A percentile compares a stretch with the other conserved stretches of the same genome.
Conservation (phyloP, 73 alveolate species). For the Blepharisma japonicum region DNA sequence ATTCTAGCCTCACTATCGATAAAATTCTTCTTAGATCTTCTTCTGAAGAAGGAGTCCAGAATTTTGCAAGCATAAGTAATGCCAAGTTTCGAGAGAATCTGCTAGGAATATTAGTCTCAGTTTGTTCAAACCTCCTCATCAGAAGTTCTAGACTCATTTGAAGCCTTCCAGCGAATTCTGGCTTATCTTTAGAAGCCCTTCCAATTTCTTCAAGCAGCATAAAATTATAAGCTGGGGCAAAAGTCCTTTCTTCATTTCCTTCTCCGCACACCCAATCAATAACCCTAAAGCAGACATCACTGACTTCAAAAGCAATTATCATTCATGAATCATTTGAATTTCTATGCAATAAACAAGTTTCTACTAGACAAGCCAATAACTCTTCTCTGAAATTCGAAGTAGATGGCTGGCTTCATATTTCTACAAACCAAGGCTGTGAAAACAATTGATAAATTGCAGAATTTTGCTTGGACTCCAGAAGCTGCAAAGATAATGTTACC, state of each 20-base stretch:
- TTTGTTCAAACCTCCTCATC: background rate
- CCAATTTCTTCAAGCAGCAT: conserved; percentile 25
- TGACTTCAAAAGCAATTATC: conserved; percentile 2
- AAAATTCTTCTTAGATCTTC: too few species aligned
- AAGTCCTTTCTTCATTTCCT: background rate
- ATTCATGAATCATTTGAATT: background rate
- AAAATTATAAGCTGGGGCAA: background rate
- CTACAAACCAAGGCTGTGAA: conserved; percentile 25
- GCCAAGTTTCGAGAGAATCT: background rate
- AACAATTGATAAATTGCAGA: conserved; percentile 23
- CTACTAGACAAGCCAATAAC: conserved; percentile 9
- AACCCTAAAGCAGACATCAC: conserved; percentile 20
- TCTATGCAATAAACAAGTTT: background rate
- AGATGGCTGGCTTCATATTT: background rate
- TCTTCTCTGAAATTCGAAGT: background rate
- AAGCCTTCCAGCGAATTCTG: conserved; percentile 6
- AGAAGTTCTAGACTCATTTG: background rate
- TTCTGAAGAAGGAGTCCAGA: conserved; percentile 12
- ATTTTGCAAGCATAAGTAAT: conserved; percentile 2
- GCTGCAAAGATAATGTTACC: background rate
- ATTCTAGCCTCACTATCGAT: too few species aligned
- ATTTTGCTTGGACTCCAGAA: background rate
- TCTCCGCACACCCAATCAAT: conserved; percentile 16
- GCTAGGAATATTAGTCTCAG: background rate
- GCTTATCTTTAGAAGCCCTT: background rate